Base-by-base conservation (phyloP, 2,329 filamentous ascomycete genomes). In the Trichophyton schoenleinii region DNA sequence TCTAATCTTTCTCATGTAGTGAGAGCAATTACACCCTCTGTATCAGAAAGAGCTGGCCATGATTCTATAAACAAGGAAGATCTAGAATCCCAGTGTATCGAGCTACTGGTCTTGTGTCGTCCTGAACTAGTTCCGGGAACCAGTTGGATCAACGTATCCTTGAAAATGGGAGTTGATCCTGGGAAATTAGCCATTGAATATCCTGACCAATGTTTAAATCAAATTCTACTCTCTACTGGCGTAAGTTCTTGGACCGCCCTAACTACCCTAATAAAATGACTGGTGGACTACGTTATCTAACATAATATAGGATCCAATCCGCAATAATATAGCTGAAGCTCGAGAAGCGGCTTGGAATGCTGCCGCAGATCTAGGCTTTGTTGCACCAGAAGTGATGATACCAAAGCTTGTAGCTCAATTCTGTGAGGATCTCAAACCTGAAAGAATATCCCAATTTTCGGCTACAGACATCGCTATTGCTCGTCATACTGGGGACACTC, bases 391-490 rank as follows among this genome's bases (percentile, higher is more conserved):
- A 49, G 79, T 79, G 15, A 88, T 95, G 74, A 87, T 90, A 20
- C 83, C 89, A 3, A 81, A 83, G 6, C 80, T 99, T 25, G 83
- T 96, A 28, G 76, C 84, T 31, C 83, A 94, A 55, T 84, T 99
- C 58, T 79, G 81, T 60, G 74, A 81, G 31, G 91, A 97, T 72
- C 79, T 99, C 20, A 80, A 91, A 64, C 80, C 84, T 1, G 75
- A 80, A 49, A 85, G 89, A 63, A 79, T 96, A 2, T 79, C 83
- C 11, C 81, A 83, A 22, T 81, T 96, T 64, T 90, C 91, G 0
- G 88, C 91, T 9, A 87, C 90, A 1, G 94, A 99, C 73, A 90
- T 91, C 31, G 91, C 91, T 15, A 97, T 99, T 62, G 94, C 91
- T 73, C 86, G 90, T 52, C 96, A 92, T 0, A 87, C 91, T 0